Percentiles rank a stretch among this genome's conserved stretches.
Evolutionary conservation across 2,329 filamentous ascomycete species (phyloP).

Genomic region (Penicillium italicum): DNA sequence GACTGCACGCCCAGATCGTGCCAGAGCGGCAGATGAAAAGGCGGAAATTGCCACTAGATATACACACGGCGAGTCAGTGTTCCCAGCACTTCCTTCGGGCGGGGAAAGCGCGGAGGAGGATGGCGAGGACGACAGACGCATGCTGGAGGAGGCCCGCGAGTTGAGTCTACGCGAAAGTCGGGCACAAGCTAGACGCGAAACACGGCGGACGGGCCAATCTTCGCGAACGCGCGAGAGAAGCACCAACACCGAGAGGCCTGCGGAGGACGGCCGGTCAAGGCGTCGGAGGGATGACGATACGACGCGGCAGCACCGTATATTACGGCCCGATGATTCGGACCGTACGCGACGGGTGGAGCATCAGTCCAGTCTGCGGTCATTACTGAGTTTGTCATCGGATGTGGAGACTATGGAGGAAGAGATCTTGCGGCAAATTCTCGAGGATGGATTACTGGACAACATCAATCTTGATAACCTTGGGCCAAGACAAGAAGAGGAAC

Average conservation of each 20-base stretch:
- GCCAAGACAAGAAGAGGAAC: slow-evolving; percentile 77
- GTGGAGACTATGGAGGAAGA: slow-evolving; percentile 77
- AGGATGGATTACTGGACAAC: slow-evolving; percentile 81
- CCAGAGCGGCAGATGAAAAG: slow-evolving; percentile 67
- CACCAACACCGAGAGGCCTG: slow-evolving; percentile 38
- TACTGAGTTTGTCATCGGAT: slow-evolving; percentile 71
- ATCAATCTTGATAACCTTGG: slow-evolving; percentile 87
- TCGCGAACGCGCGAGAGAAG: slow-evolving; percentile 32
- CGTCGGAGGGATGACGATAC: slow-evolving; percentile 36
- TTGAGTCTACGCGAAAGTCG: slow-evolving; percentile 60
- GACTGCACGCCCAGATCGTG: slow-evolving; percentile 71
- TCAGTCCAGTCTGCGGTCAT: slow-evolving; percentile 79
- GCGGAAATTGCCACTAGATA: slow-evolving; percentile 72
- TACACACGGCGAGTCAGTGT: slow-evolving; percentile 73
- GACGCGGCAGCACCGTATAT: slow-evolving; percentile 19
- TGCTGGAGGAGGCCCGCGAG: slow-evolving; percentile 68
- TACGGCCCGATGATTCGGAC: slow-evolving; percentile 25
- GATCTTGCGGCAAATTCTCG: slow-evolving; percentile 82
- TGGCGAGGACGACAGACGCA: slow-evolving; percentile 63
- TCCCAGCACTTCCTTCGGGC: slow-evolving; percentile 56
- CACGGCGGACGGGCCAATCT: slow-evolving; percentile 23
- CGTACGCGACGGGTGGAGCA: slow-evolving; percentile 69
- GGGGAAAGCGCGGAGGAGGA: slow-evolving; percentile 34
- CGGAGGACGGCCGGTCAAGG: slow-evolving; percentile 39
- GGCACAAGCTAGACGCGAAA: slow-evolving; percentile 26